Base-by-base conservation (phyloP, 768 basidiomycete genomes). In the Tremella fuciformis region DNA sequence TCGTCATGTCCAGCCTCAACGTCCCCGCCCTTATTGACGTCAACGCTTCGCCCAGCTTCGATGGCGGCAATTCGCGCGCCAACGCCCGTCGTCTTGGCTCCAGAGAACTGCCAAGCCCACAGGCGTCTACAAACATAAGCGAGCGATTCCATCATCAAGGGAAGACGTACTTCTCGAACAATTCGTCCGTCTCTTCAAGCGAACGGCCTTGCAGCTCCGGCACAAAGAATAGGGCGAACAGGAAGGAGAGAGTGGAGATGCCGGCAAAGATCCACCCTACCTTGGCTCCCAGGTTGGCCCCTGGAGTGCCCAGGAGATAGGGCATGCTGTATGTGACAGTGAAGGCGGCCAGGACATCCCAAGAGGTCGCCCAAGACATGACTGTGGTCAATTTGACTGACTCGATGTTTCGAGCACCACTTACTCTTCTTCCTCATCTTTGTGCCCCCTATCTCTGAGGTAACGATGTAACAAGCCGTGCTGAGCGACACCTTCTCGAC, bases 41-140 rank as follows among this genome's bases (percentile, higher is more conserved):
- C 42, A n/a, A 22, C 22, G 6, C 4, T 26, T 53, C 38, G 52
- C 49, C 44, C 29, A 11, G 29, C 29, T 34, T 34, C 29, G 29
- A 34, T 34, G 29, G 29, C 29, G 29, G 29, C 29, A 34, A 65
- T 55, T 7, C 24, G 19, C 7, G 63, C 59, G 21, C 63, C 63
- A 40, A 49, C 16, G 53, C 63, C 63, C n/a, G 59, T 49, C 11
- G 63, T 65, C 37, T 61, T 57, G 9, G 49, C 53, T 16, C 54
- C 44, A 34, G 55, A 18, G 55, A 39, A 65, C 55, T 65, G 59
- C 63, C 63, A 65, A 11, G 59, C 63, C 63, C 63, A 65, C 19
- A 55, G 29, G 48, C 19, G 21, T 19, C 39, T 15, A 24, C 19
- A 44, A 34, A 13, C 3, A 8, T 46, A 13, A 9, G 54, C 34